Evolutionary conservation across 768 basidiomycete genomes (phyloP).

Genomic region (Agrocybe pediades): DNA sequence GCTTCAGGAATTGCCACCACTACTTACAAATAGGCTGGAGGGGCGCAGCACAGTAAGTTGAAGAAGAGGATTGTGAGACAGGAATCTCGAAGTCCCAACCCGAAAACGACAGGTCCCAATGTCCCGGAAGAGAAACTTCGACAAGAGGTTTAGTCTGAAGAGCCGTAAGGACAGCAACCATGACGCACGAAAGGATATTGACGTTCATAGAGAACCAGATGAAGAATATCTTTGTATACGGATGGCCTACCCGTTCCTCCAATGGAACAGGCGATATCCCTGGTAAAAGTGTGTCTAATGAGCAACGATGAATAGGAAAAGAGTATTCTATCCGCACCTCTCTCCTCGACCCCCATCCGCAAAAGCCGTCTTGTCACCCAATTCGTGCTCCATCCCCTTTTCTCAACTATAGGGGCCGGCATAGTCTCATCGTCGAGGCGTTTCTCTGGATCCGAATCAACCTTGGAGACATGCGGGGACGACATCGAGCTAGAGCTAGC

Average conservation of each 20-base stretch:
- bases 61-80: slow-evolving; percentile 69
- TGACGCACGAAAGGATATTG: slow-evolving; percentile 60
- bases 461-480: not conserved
- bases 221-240: slow-evolving; percentile 73
- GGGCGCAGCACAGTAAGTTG: slow-evolving; percentile 58
- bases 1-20: too few relatives aligned
- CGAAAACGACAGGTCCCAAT: slow-evolving; percentile 61
- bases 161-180: not conserved
- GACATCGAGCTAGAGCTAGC: too few relatives aligned
- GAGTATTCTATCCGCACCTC: slow-evolving; percentile 1
- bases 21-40: slow-evolving; percentile 63
- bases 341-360: slow-evolving; percentile 9
- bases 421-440: not conserved
- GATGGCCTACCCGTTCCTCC: slow-evolving; percentile 59
- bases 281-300: slow-evolving; percentile 12
- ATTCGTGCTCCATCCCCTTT: not conserved
- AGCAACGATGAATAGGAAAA: not conserved
- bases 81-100: slow-evolving; percentile 61
- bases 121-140: slow-evolving; percentile 69
- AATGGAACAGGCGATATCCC: slow-evolving; percentile 59
- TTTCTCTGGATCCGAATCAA: slow-evolving; percentile 3
- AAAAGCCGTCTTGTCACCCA: slow-evolving; percentile 9
- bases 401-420: not conserved
- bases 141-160: not conserved
- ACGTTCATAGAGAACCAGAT: slow-evolving; percentile 76